These are phyloP conservation scores for Gossypium anomalum DNA, from an alignment of 345 rosid genomes.

Conservation along the genomic window DNA sequence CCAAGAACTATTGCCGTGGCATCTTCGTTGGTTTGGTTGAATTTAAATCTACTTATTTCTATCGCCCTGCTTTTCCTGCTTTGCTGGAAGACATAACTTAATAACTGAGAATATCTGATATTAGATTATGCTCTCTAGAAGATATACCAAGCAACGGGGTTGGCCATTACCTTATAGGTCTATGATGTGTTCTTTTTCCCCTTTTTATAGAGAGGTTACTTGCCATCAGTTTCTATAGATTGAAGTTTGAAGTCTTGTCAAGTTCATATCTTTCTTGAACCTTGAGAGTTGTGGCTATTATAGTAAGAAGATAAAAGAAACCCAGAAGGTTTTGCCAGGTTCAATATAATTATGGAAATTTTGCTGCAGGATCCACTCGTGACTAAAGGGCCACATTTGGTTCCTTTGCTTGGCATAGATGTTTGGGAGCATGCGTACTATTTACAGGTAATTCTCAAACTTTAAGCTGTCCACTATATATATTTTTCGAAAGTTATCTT, in stretches of 20 bases:
- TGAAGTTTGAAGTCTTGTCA: neutral
- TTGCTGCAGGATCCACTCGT: slow-evolving; percentile 75
- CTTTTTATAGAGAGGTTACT: neutral
- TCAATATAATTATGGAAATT: neutral
- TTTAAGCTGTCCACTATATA: neutral
- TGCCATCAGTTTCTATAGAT: neutral
- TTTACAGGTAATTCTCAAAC: slow-evolving; percentile 55
- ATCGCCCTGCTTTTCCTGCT: neutral
- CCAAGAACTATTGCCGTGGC: neutral
- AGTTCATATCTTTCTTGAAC: neutral
- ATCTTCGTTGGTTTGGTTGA: neutral
- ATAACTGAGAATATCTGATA: no score
- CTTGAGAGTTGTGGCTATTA: neutral
- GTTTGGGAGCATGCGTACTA: slow-evolving; percentile 99
- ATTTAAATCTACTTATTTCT: neutral
- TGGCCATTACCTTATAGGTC: neutral
- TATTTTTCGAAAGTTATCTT: neutral
- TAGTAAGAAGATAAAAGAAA: neutral
- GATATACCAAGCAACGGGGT: neutral
- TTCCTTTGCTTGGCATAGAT: slow-evolving; percentile 88
- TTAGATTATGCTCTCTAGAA: no score
- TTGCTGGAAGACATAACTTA: neutral
- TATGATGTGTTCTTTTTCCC: neutral
- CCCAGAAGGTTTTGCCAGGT: neutral
- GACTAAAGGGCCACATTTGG: slow-evolving; percentile 66